Base-by-base conservation (phyloP, 2,329 filamentous ascomycete genomes). In the Exserohilum rostratum region DNA sequence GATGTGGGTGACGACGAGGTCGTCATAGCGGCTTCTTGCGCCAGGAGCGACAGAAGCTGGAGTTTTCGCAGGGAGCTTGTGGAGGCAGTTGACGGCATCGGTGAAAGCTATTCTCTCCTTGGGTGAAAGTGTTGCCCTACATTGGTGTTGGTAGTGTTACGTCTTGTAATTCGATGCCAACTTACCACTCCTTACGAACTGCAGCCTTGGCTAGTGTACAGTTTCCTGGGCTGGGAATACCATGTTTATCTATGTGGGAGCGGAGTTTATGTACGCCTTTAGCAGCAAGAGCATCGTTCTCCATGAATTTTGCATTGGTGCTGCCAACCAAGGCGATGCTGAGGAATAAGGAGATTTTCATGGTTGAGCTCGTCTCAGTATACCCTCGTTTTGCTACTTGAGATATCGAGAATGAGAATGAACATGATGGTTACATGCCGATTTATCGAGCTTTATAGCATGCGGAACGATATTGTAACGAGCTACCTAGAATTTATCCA, bases 131-230 rank as follows among this genome's bases (percentile, higher is more conserved):
- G 50, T 53, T 20, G 61, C 59, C 67, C 67, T 70, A 30, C 2
- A 15, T 6, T 17, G 6, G 20, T 15, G 34, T 48, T 20, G 31
- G 27, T 22, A 31, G 12, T 6, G n/a, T 43, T 20, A 12, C 11
- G 27, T 31, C 11, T 40, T 22, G 13, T 12, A 9, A n/a, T 37
- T 30, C n/a, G n/a, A 11, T 58, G 6, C 6, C 11, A 3, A 31
- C 64, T 53, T 42, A 78, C 79, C 79, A 81, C 67, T 82, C 79
- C 60, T 68, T 69, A 40, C 80, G 70, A 3, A 79, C 62, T 5
- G 67, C 66, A 2, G 70, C 73, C 50, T 76, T 80, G 3, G 70
- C 51, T 18, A 77, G 46, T 1, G 67, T 77, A 52, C 77, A 79
- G 12, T 55, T 67, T 15, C 54, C 37, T 13, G 61, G 12, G 29